Evolutionary conservation across 139 green algal species (phyloP).

Genomic region (Haematococcus lacustris): DNA sequence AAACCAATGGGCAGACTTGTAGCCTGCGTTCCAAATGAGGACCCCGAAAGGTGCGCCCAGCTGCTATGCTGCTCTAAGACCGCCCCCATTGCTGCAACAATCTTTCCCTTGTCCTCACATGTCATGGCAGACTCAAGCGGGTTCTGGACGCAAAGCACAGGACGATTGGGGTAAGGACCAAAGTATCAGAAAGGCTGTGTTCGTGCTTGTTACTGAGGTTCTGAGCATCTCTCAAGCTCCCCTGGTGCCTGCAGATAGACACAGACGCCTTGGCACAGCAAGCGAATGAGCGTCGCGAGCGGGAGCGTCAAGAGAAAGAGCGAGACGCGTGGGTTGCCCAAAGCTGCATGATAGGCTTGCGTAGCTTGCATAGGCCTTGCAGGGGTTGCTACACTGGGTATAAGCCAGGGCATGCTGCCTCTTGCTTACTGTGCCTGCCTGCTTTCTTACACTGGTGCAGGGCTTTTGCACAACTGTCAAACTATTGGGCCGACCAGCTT

Average conservation of each 20-base stretch:
- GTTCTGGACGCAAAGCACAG: conserved; percentile 63
- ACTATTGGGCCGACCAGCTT: conserved; percentile 47
- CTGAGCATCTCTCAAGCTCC: not conserved
- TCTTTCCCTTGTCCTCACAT: no score
- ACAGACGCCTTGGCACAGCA: conserved; percentile 40
- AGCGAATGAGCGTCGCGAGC: conserved; percentile 29
- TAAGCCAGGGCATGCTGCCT: not conserved
- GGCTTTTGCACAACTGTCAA: conserved; percentile 33
- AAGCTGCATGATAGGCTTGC: not conserved
- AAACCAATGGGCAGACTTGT: no score
- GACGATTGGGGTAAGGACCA: conserved; percentile 49
- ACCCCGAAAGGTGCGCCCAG: no score
- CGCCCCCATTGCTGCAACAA: no score
- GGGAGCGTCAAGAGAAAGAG: conserved; percentile 24
- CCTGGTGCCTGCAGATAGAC: conserved; percentile 35
- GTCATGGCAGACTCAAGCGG: conserved; percentile 31
- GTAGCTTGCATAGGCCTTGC: not conserved
- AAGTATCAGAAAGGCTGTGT: no score
- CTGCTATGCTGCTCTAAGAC: no score
- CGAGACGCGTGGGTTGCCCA: conserved; percentile 41
- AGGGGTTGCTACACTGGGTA: not conserved
- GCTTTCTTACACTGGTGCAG: conserved; percentile 20
- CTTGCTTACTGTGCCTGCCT: not conserved
- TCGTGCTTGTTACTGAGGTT: not conserved
- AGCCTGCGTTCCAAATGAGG: no score